Evolutionary conservation across 371 early-diverging fungal genomes (phyloP).

Genomic region (Rhizopus arrhizus): DNA sequence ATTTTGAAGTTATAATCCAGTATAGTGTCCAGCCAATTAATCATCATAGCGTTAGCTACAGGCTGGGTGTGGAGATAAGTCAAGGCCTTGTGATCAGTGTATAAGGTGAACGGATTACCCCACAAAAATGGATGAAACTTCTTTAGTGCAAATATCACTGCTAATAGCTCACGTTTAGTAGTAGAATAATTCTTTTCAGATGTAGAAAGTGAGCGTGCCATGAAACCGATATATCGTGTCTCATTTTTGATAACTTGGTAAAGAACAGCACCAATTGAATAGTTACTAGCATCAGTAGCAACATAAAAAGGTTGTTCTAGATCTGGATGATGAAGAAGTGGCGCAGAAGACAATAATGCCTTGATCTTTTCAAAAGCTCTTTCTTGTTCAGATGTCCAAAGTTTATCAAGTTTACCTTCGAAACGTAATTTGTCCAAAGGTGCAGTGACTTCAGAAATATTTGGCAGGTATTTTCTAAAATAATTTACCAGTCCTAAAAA

Average conservation of each 20-base stretch:
- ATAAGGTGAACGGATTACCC: background rate
- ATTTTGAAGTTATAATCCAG: conserved; percentile 14
- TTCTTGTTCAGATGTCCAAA: conserved; percentile 4
- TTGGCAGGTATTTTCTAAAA: conserved; percentile 21
- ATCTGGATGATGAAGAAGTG: no score
- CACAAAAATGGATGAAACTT: background rate
- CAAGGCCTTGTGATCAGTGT: conserved; percentile 6
- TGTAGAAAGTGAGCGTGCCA: background rate
- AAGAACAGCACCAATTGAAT: conserved; percentile 31
- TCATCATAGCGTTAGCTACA: conserved; percentile 11
- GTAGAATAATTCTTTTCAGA: conserved; percentile 1
- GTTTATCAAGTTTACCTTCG: background rate
- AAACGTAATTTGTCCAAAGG: conserved; percentile 28
- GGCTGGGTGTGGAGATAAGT: conserved; percentile 16
- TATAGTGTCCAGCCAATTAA: conserved; percentile 25
- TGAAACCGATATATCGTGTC: conserved; percentile 3
- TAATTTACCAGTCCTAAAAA: conserved; percentile 28
- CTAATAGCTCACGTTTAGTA: conserved; percentile 7
- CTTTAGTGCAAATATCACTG: background rate
- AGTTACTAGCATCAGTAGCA: conserved; percentile 39
- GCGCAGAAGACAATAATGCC: no score
- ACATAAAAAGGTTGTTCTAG: conserved; percentile 19
- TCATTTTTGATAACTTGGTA: conserved; percentile 6
- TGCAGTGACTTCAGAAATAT: conserved; percentile 11
- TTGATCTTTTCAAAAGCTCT: no score